Evolutionary conservation across 371 early-diverging fungal species (phyloP).

Genomic region (Smittium mucronatum): DNA sequence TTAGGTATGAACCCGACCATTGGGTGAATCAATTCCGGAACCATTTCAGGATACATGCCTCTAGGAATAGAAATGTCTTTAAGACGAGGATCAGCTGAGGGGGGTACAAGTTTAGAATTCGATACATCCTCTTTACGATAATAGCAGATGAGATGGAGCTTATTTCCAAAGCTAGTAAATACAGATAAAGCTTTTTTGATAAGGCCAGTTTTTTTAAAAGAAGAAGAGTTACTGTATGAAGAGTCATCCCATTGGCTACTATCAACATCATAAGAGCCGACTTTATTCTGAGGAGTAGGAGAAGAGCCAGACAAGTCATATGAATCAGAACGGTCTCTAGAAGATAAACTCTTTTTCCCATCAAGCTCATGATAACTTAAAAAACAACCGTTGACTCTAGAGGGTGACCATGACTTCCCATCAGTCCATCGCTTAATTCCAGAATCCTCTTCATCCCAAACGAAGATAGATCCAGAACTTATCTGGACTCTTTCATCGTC

Average conservation of each 20-base stretch:
- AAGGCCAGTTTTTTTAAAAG: conserved; percentile 38
- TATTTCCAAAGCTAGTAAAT: conserved; percentile 55
- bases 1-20: not conserved
- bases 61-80: conserved; percentile 25
- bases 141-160: conserved; percentile 73
- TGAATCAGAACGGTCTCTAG: conserved; percentile 15
- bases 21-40: conserved; percentile 26
- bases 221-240: not conserved
- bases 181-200: conserved; percentile 77
- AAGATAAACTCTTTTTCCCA: conserved; percentile 30
- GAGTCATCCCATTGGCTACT: not conserved
- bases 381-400: conserved; percentile 64
- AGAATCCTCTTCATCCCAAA: conserved; percentile 75
- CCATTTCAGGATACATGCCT: conserved; percentile 31
- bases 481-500: conserved; percentile 63
- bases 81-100: conserved; percentile 31
- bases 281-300: conserved; percentile 4
- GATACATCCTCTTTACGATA: conserved; percentile 63
- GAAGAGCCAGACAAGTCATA: not conserved
- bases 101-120: conserved; percentile 25
- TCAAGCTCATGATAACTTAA: conserved; percentile 63
- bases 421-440: conserved; percentile 86
- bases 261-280: not conserved
- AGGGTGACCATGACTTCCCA: conserved; percentile 72
- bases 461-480: conserved; percentile 70